Percentiles rank a stretch among this genome's conserved stretches.
Evolutionary conservation across 257 asterid genomes (phyloP).

Genomic region (Solanum pennellii): DNA sequence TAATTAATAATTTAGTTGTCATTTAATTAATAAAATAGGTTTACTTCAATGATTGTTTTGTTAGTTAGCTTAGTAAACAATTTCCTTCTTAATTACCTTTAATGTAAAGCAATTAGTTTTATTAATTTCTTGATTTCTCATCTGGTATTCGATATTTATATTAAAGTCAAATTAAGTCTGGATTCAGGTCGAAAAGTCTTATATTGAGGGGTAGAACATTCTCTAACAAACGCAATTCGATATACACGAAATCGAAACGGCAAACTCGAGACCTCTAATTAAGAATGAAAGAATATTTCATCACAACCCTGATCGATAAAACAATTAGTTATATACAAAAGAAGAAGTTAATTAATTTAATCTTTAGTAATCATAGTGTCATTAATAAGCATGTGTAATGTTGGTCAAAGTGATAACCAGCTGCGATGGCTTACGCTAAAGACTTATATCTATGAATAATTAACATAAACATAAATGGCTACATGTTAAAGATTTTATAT

Average conservation of each 20-base stretch:
- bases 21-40: neutral
- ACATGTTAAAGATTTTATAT: neutral
- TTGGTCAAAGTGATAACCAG: slow-evolving; percentile 4
- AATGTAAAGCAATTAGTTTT: neutral
- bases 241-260: too few species aligned
- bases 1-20: neutral
- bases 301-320: fast-evolving
- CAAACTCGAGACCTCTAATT: fast-evolving
- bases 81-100: neutral
- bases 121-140: too few species aligned
- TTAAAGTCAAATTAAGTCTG: fast-evolving
- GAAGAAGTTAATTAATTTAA: neutral
- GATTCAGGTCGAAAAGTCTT: fast-evolving
- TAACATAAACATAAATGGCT: neutral
- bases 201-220: neutral
- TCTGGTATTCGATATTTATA: fast-evolving
- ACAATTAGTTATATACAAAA: neutral
- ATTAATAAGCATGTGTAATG: slow-evolving; percentile 8
- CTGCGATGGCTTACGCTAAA: neutral
- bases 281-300: too few species aligned
- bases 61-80: neutral
- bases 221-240: neutral
- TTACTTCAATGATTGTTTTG: neutral
- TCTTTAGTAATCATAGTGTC: neutral
- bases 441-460: neutral